Base-by-base conservation (phyloP, 2,329 filamentous ascomycete species). In the Fusarium sp. region DNA sequence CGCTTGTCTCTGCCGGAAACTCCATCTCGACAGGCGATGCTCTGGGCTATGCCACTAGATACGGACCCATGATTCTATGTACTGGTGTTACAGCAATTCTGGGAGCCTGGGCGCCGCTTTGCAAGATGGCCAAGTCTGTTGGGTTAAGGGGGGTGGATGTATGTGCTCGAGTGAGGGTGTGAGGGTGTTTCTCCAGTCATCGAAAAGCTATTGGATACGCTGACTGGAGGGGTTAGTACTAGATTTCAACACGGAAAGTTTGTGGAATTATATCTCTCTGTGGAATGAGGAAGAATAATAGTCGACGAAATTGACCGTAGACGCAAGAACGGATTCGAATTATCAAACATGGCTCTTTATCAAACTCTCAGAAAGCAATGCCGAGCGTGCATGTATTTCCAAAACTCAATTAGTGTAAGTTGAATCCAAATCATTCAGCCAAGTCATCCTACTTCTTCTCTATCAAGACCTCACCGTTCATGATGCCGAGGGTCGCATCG, bases 121-220 rank as follows among this genome's bases (percentile, higher is more conserved):
- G 71, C 84, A 90, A 78, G 76, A 65, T 52, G 77, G 2, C 78
- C 88, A 70, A 60, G 40, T 57, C 39, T 9, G 41, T 60, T 39
- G 48, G 68, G 9, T 54, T 34, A 6, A 68, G 31, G 5, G 50
- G 67, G 1, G 1, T 64, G 6, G 43, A 44, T 0, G 60, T 15
- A 1, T 75, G 64, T 10, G n/a, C 47, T 9, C 62, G 67, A 9
- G 31, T 63, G 8, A 23, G 15, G 10, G 11, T 67, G 81, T 95
- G 65, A 86, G 87, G 59, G 92, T 43, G 2, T 6, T 10, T 2
- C 6, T 23, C n/a, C 4, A 15, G 30, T 31, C 34, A 11, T 11
- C 3, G 16, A 6, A 8, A 12, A 15, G 30, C 2, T 7, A 7
- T 23, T 34, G 3, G 4, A 7, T 2, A 1, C 7, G 18, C 34